Conservation (phyloP, 2,329 filamentous ascomycete genomes). For the Trematosphaeria pertusa region DNA sequence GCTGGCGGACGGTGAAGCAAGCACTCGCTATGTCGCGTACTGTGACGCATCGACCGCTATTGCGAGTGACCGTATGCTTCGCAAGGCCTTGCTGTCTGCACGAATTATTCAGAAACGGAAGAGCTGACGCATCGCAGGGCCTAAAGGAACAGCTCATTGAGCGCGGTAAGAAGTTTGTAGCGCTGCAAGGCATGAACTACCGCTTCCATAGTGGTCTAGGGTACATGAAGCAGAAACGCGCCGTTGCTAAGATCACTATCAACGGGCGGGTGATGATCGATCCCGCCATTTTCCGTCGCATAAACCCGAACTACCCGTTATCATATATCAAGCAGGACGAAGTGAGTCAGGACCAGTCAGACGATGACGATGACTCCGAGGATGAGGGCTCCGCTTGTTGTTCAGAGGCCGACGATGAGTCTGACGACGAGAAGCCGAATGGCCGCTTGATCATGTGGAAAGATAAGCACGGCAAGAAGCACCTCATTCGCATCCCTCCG, state of each 20-base stretch:
- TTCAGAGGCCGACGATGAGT: constrained; percentile 32
- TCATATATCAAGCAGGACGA: constrained; percentile 77
- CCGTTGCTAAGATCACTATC: constrained; percentile 79
- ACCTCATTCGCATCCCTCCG: constrained; percentile 62
- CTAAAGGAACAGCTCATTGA: constrained; percentile 73
- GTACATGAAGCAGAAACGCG: constrained; percentile 81
- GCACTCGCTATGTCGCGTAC: no score
- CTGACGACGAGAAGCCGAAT: constrained; percentile 42
- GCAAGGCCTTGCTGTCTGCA: no score
- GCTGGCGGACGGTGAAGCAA: no score
- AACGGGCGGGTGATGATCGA: constrained; percentile 91
- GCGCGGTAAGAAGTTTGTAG: constrained; percentile 83
- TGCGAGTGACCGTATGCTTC: no score
- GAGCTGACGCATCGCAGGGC: no score
- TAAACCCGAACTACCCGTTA: constrained; percentile 85
- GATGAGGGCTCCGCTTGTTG: constrained; percentile 42
- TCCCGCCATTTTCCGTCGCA: constrained; percentile 78
- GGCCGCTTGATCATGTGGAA: constrained; percentile 51
- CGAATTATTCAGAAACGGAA: no score
- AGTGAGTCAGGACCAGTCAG: constrained; percentile 61
- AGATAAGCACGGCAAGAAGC: constrained; percentile 58
- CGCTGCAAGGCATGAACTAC: constrained; percentile 83
- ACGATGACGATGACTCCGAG: constrained; percentile 60
- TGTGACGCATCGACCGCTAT: no score
- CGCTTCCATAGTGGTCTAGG: constrained; percentile 83